Evolutionary conservation across 192 early-diverging fungal genomes (phyloP), one percentile per base, ranked within the genome.

Genomic region (Coemansia umbellata): DNA sequence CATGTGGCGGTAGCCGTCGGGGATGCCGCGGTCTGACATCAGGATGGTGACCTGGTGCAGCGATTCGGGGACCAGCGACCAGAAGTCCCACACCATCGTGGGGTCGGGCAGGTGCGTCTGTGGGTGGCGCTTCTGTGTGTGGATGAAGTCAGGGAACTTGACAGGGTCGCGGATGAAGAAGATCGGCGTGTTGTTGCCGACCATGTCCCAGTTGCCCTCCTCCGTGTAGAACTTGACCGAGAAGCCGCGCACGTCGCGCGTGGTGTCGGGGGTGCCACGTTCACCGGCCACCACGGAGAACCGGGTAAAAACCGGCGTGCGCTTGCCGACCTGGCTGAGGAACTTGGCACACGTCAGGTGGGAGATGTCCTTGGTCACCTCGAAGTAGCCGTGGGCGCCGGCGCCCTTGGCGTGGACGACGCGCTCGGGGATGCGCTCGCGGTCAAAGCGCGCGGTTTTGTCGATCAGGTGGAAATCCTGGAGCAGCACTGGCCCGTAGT

Each of bases 321-420:
- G 81, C 77, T 83, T 89, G 66, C 89, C 87, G 36, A 84, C 78
- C 30, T 74, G 68, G 53, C 58, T 66, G 56, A 92, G 78, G 66
- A 87, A 84, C 63, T 87, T 83, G 55, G 90, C 90, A 53, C 80
- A 82, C 19, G 88, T 83, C 33, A 90, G 48, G 39, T 83, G 62
- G 50, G 79, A 76, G 32, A 88, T 66, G 64, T 91, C 87, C 43
- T 83, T 66, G 53, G 85, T 87, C 39, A 82, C 80, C 76, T 90
- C 87, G 70, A 91, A 89, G 80, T 84, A 85, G 42, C 90, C 90
- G 58, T 89, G 86, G 18, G 89, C 91, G 32, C 87, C 91, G 53
- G 84, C 82, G 41, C 88, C 90, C 74, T 88, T 85, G 67, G 90
- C 90, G 60, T 92, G 88, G 37, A 92, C 90, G 37, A 92, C 90